Evolutionary conservation across 2,329 filamentous ascomycete genomes (phyloP), one percentile per base, ranked within the genome.

Genomic region (Beauveria sp.): DNA sequence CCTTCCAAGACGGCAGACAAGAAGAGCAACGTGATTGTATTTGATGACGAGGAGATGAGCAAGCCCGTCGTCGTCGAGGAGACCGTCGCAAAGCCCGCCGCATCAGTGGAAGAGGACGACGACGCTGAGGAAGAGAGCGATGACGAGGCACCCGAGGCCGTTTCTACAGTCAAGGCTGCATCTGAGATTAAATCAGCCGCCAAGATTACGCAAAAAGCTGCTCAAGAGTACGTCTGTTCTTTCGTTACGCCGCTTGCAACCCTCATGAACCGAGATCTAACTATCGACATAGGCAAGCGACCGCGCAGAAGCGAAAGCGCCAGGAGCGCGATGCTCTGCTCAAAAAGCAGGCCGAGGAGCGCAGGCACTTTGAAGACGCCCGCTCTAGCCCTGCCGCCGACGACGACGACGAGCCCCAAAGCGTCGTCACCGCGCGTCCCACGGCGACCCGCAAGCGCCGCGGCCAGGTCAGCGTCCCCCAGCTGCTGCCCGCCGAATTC

Each of bases 91-190:
- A 41, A 43, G 30, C 63, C 61, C 9, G 57, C 61, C 14, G 64
- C 65, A 18, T 60, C 66, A 1, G 68, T 70, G 18, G 66, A 70
- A 4, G 72, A 74, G 1, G 73, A 75, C 3, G 73, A 74, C 2
- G 74, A 76, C 3, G 71, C 74, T 8, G 74, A 74, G 1, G 76
- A 77, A 3, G 75, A 75, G 12, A 78, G 77, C 47, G 80, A 82
- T 48, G 81, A 84, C 57, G 82, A 80, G 53, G 82, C 82, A 0
- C 83, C 83, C 9, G 83, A 85, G 70, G 82, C 80, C 3, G 77
- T 85, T n/a, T 84, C 83, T 0, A 81, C 81, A 1, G 70, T 72
- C 14, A 75, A 75, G 53, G 80, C 77, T 3, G 81, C 80, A 1
- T 75, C 73, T 16, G 73, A 79, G 62, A 73, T 76, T 24, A 76